Percentiles rank a stretch among this genome's conserved stretches.
phyloP scores from a whole-genome alignment of 2,329 filamentous ascomycete species.

The Onygenales sp. region DNA sequence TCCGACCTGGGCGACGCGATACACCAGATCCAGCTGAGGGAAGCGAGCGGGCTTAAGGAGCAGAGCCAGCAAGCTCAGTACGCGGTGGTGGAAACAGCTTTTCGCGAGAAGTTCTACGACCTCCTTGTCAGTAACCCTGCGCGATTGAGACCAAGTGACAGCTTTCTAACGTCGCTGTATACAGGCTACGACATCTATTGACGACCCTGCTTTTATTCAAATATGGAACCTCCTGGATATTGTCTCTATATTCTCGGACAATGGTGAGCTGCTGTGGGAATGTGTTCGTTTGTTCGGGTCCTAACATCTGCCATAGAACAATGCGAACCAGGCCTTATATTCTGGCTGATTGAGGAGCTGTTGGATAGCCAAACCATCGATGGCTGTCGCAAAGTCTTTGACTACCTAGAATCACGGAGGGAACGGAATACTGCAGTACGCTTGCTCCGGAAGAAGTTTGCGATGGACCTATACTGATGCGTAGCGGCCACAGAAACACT shows the following conservation, averaged over 20 bases:
- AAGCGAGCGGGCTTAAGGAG: conserved; percentile 19
- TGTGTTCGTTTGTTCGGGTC: neutral
- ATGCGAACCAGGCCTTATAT: conserved; percentile 69
- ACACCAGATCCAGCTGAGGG: conserved; percentile 31
- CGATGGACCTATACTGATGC: neutral
- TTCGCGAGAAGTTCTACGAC: conserved; percentile 68
- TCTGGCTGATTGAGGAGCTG: conserved; percentile 88
- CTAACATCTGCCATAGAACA: conserved; percentile 7
- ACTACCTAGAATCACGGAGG: conserved; percentile 86
- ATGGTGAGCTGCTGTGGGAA: conserved; percentile 46
- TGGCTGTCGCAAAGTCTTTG: conserved; percentile 83
- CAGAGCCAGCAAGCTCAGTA: conserved; percentile 47
- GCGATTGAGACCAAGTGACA: conserved; percentile 12
- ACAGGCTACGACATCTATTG: conserved; percentile 65
- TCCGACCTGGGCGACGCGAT: conserved; percentile 43
- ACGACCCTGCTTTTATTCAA: conserved; percentile 66
- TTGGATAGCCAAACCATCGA: conserved; percentile 92
- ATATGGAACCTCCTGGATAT: conserved; percentile 94
- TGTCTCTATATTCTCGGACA: conserved; percentile 77
- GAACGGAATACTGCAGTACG: conserved; percentile 73
- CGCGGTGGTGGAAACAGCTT: conserved; percentile 72
- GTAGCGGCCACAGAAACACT: conserved; percentile 45
- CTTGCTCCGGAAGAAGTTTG: neutral
- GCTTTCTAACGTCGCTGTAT: conserved; percentile 7
- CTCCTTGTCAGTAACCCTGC: conserved; percentile 56